Base-by-base conservation (phyloP, 345 rosid genomes). In the Corchorus olitorius region DNA sequence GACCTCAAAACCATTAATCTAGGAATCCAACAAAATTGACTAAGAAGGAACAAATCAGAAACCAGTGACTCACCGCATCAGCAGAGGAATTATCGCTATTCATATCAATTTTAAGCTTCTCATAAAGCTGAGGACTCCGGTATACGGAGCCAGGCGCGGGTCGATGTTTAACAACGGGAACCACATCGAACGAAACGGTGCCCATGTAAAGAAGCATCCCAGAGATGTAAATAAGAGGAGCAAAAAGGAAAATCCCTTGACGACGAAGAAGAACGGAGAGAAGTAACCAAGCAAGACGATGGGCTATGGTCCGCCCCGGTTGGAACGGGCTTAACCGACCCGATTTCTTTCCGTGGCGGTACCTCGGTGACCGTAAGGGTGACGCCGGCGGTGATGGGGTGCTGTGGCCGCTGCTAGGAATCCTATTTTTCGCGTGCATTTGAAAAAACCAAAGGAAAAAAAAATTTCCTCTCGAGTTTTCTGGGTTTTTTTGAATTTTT, bases 381-480 rank as follows among this genome's bases (percentile, higher is more conserved):
- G 98, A 92, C 27, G 85, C 87, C n/a, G 97, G 99, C 5, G 99
- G 98, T 11, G 99, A 97, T 0, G 99, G 99, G n/a, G 97, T 89
- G 17, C 84, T 79, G 89, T 91, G 97, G 86, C 97, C 98, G 91
- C 97, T 93, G 84, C 92, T 87, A 37, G 97, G 95, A 77, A 90
- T 76, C 79, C 98, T 84, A 71, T 68, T 91, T 81, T 89, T 85
- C 12, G 97, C 89, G 77, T 88, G 98, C 99, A 97, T 93, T 89
- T 88, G 89, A 79, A 11, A 33, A 53, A 68, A 0, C 27, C 33
- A 20, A 19, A 9, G 49, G 8, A 37, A 0, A 27, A 15, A 34
- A 16, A 69, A 8, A 33, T 5, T 35, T 52, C 6, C 16, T 34
- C 13, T 34, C 13, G 17, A 4, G 11, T 16, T 34, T 70, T 14